Base-by-base conservation (phyloP, 176 grass and related monocot species). In the Alloteropsis semialata region DNA sequence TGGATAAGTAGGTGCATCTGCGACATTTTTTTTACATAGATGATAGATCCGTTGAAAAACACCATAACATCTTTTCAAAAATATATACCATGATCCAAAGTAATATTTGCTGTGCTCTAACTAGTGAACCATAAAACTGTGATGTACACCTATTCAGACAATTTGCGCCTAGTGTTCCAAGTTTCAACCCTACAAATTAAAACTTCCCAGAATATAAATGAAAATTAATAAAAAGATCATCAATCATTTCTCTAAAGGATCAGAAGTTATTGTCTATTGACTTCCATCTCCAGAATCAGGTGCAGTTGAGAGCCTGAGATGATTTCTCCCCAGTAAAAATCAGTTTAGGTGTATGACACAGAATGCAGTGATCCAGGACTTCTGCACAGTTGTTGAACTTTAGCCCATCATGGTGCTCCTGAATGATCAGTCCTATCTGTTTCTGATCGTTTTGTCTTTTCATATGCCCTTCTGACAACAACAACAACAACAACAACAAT, bases 381-480 rank as follows among this genome's bases (percentile, higher is more conserved):
- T 32, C 37, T 67, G 81, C 87, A 33, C n/a, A 84, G 29, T 34
- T 60, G 69, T 7, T 76, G 69, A 80, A 66, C 61, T 80, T 72
- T 51, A 80, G 32, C 41, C 50, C 76, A 69, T 89, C 69, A 85
- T 54, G 50, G 25, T 76, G 87, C 25, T 16, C 75, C 61, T 53
- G 69, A 81, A 43, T 38, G 82, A 80, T 75, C 76, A 53, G 77
- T 76, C 76, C 74, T 75, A 84, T 84, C 87, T 43, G 13, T 41
- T 41, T 66, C 68, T 66, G 81, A 66, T 59, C 18, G 50, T 69
- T 81, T 67, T 69, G 64, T 60, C 71, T 55, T 46, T 43, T 59
- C 33, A 53, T 63, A 69, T 36, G 33, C 51, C 42, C 8, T 74
- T 80, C 68, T 65, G 28, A 79, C 74, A 66, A n/a, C n/a, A n/a